Base-by-base conservation (phyloP, 1,284 basidiomycete genomes). In the Ustilago hordei region DNA sequence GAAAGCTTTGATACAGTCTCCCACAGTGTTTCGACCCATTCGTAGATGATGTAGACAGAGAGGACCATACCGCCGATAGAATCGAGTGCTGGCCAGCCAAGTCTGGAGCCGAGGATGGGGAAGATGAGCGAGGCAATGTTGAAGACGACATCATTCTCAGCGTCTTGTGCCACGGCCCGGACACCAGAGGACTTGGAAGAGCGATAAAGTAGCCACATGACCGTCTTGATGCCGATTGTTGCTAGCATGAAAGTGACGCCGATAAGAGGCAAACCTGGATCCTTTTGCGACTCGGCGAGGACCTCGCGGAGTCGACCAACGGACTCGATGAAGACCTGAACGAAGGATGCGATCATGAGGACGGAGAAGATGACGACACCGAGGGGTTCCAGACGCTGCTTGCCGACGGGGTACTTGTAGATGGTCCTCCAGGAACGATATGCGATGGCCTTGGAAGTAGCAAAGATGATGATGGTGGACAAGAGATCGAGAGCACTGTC, bases 81-180 rank as follows among this genome's bases (percentile, higher is more conserved):
- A 65, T 86, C 84, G 36, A 86, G 78, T 0, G 79, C 65, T 3
- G 76, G 78, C 66, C 69, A 64, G 11, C 77, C 73, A 3, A 82
- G 72, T 39, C 75, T 66, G n/a, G 69, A 55, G 32, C 75, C 81
- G 38, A 88, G 48, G 59, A 88, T 87, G 17, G 89, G 89, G 76
- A 90, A 90, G 31, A 88, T 81, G 17, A 90, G 86, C 8, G 89
- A 90, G 77, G 89, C 88, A 32, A 88, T 82, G 82, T 90, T 90
- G 84, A 90, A 88, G 48, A 88, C 88, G 12, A 87, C 86, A 68
- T 89, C 89, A 77, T 89, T 89, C 79, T 89, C 87, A 8, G 89
- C 89, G 72, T 89, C 89, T 60, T 87, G 87, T 17, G 86, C 83
- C 48, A 87, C 73, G 8, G 87, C 87, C 38, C 84, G 80, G 6